phyloP scores from a whole-genome alignment of 78 protist species.

The Dictyostelium capitatum region DNA sequence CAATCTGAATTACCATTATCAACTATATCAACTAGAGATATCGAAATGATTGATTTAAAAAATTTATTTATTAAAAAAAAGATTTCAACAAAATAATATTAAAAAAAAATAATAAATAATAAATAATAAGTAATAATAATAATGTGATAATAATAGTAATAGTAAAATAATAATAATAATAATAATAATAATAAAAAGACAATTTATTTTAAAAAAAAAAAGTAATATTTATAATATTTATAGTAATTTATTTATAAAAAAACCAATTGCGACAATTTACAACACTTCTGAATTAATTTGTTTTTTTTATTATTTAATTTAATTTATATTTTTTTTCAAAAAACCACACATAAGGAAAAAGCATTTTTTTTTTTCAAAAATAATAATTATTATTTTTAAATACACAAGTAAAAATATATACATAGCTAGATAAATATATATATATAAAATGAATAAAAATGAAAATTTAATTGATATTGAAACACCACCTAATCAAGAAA shows the following conservation, averaged over 20 bases:
- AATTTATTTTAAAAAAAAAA: background rate
- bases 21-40: constrained; percentile 41
- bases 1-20: constrained; percentile 65
- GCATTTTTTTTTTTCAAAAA: too few species aligned
- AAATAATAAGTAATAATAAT: background rate
- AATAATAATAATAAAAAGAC: background rate
- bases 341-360: too few species aligned
- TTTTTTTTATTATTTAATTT: too few species aligned
- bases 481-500: background rate
- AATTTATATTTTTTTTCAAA: too few species aligned
- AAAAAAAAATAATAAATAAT: background rate
- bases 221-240: background rate
- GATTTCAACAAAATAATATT: background rate
- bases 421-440: too few species aligned
- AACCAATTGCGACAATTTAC: too few species aligned
- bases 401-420: too few species aligned
- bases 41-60: constrained; percentile 56
- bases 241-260: too few species aligned
- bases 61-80: constrained; percentile 29
- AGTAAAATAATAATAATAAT: background rate
- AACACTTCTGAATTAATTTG: too few species aligned
- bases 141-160: background rate
- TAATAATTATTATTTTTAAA: too few species aligned
- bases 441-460: too few species aligned
- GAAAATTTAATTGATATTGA: too few species aligned